Base-by-base conservation (phyloP, 768 basidiomycete species). In the Mycena kentingensis region DNA sequence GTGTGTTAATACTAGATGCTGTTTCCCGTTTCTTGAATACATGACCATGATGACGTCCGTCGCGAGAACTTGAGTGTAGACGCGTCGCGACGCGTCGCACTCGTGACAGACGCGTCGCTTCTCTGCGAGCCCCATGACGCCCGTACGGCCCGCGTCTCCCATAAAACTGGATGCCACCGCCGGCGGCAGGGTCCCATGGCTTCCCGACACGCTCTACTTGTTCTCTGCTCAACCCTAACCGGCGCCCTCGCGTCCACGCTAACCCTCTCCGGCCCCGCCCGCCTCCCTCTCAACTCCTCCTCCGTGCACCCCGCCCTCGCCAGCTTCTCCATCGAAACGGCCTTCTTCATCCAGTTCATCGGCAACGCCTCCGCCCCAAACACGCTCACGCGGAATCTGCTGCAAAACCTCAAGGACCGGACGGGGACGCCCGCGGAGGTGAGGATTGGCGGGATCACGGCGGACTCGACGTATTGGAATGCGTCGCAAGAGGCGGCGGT, bases 241-340 rank as follows among this genome's bases (percentile, higher is more conserved):
- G 48, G 47, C 19, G 24, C 21, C 31, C 35, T 51, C 29, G 57
- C 51, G 3, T 42, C 48, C 32, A 63, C 49, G 12, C 43, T 79
- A 45, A 74, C 64, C 25, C 67, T 80, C 4, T 29, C 57, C 36
- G 77, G 77, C n/a, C 70, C 75, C 15, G 58, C 76, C 2, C 65
- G 67, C 3, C 70, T 80, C 21, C 78, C 79, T 5, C 46, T 46
- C 4, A 72, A 73, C 51, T 78, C 78, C 0, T 81, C 79, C 4
- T 69, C 73, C 15, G 54, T 62, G 8, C 64, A 76, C 47, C 78
- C 75, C 1, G 66, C 77, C 10, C 64, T 82, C 22, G 78, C 72
- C 22, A 79, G 78, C 50, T 81, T 81, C 65, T 80, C 78, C 55
- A 75, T 82, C 43, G 79, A 82, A 65, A 81, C 77, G 0, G 79